Evolutionary conservation across 75 land plant genomes (phyloP).

Genomic region (Pinus taeda): DNA sequence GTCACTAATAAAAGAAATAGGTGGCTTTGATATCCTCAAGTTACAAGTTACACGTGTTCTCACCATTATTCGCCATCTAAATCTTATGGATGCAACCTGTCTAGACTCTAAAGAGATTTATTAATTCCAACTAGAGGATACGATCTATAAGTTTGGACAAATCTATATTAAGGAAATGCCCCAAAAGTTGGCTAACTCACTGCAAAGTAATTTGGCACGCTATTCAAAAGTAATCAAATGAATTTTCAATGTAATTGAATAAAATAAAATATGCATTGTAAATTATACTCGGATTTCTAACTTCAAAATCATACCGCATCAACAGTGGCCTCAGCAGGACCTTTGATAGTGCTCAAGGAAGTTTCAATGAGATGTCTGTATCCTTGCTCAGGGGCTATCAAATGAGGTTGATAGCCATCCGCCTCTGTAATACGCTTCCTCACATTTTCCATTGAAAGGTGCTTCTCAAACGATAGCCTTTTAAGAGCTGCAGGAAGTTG

Average conservation of each 20-base stretch:
- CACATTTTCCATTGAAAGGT: constrained; percentile 95
- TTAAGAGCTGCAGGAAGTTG: constrained; percentile 95
- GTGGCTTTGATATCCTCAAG: too few species aligned
- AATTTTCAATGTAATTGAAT: background rate
- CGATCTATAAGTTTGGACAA: background rate
- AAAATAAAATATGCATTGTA: background rate
- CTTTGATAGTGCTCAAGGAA: constrained; percentile 62
- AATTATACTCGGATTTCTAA: background rate
- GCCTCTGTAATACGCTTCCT: constrained; percentile 88
- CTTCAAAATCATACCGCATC: constrained; percentile 69
- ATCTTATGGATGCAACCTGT: too few species aligned
- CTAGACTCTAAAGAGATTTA: background rate
- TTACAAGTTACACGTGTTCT: too few species aligned
- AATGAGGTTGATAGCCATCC: constrained; percentile 98
- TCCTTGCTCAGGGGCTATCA: constrained; percentile 99
- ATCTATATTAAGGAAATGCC: background rate
- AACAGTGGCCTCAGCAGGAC: constrained; percentile 95
- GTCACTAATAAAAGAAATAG: too few species aligned
- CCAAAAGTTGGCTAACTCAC: background rate
- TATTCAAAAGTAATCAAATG: background rate
- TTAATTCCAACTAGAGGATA: background rate
- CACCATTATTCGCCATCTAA: too few species aligned
- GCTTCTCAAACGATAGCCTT: constrained; percentile 91
- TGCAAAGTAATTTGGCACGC: background rate
- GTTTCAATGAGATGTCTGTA: constrained; percentile 92